Evolutionary conservation across 2,329 filamentous ascomycete genomes (phyloP).

Genomic region (Fusarium robinianum): DNA sequence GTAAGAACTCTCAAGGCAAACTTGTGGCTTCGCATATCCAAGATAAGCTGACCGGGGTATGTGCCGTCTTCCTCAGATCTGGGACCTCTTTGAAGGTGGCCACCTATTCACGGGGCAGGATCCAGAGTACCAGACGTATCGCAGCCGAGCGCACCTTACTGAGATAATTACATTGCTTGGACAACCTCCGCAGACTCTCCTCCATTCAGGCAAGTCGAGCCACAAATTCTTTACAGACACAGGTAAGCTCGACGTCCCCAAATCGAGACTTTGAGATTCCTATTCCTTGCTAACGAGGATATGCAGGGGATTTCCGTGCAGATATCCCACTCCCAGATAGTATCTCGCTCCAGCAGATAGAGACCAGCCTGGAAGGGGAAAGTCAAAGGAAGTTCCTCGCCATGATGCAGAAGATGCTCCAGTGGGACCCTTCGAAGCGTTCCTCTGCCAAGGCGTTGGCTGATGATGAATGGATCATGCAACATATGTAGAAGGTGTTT

Average conservation of each 20-base stretch:
- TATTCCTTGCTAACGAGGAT: neutral
- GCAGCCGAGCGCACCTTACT: conserved; percentile 52
- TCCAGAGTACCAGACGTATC: conserved; percentile 44
- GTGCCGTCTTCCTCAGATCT: conserved; percentile 44
- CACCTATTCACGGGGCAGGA: conserved; percentile 50
- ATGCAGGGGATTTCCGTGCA: conserved; percentile 36
- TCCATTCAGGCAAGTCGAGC: conserved; percentile 38
- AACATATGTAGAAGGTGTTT: conserved; percentile 38
- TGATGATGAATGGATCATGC: conserved; percentile 39
- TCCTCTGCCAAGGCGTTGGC: conserved; percentile 37
- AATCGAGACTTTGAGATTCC: conserved; percentile 4
- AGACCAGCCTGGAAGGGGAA: conserved; percentile 43
- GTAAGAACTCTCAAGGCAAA: conserved; percentile 41
- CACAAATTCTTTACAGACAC: conserved; percentile 46
- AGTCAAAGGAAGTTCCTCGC: conserved; percentile 39
- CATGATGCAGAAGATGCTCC: conserved; percentile 45
- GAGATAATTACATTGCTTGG: conserved; percentile 54
- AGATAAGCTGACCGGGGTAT: neutral
- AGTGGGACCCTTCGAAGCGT: conserved; percentile 42
- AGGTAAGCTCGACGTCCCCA: conserved; percentile 33
- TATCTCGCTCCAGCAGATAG: conserved; percentile 42
- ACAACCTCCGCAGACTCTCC: conserved; percentile 44
- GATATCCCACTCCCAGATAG: conserved; percentile 28
- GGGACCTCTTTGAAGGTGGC: conserved; percentile 53
- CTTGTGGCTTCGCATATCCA: neutral